Evolutionary conservation across 495 filamentous ascomycete genomes (phyloP).

Genomic region (Trichoderma virens): DNA sequence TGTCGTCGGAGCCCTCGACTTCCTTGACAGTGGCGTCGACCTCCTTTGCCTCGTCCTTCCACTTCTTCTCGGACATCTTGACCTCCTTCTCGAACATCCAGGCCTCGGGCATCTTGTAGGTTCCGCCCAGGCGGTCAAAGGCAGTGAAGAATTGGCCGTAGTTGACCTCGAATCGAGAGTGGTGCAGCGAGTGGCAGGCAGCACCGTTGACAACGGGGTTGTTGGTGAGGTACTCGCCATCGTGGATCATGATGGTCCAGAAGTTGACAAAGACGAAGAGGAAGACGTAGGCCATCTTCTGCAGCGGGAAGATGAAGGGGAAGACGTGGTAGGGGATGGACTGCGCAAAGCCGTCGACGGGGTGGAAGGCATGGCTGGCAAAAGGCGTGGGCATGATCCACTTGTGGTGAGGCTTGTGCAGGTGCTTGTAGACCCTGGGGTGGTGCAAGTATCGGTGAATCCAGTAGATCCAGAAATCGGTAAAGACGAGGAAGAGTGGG

Average conservation of each 20-base stretch:
- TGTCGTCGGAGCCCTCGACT: conserved; percentile 84
- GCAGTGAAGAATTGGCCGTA: conserved; percentile 95
- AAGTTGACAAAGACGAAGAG: conserved; percentile 92
- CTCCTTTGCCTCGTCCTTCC: conserved; percentile 72
- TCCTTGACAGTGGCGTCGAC: conserved; percentile 79
- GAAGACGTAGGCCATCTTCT: conserved; percentile 80
- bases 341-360: conserved; percentile 88
- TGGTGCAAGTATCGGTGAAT: conserved; percentile 90
- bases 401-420: conserved; percentile 98
- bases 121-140: conserved; percentile 86
- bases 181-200: conserved; percentile 76
- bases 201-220: conserved; percentile 87
- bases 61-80: conserved; percentile 78
- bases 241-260: conserved; percentile 97
- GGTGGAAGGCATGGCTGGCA: conserved; percentile 91
- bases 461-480: conserved; percentile 90
- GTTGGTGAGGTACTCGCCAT: conserved; percentile 91
- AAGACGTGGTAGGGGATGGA: conserved; percentile 89
- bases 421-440: conserved; percentile 70
- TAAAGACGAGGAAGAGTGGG: conserved; percentile 86
- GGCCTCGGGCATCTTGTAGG: conserved; percentile 80
- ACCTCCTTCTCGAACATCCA: conserved; percentile 81
- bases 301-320: conserved; percentile 86
- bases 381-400: conserved; percentile 99
- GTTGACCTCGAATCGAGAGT: conserved; percentile 98